Evolutionary conservation across 23 red algal genomes (phyloP).

Genomic region (Chondrus crispus): DNA sequence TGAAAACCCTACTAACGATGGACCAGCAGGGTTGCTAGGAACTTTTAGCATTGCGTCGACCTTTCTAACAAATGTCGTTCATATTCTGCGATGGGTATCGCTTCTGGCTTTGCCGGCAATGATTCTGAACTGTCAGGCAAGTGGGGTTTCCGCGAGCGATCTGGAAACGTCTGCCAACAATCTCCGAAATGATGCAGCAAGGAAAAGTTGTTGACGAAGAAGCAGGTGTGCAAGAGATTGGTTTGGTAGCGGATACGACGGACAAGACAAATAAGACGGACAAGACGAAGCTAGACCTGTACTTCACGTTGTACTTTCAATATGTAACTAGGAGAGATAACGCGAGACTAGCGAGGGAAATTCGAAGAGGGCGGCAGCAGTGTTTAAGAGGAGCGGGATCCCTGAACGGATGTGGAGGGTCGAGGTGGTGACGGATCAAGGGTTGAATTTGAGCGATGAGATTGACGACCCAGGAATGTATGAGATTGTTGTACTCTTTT

Average conservation of each 20-base stretch:
- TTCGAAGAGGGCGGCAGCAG: conserved; percentile 8
- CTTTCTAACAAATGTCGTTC: not conserved
- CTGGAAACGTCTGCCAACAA: conserved; percentile 23
- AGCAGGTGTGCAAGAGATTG: no score
- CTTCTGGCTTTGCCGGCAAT: conserved; percentile 60
- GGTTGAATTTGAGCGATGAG: conserved; percentile 3
- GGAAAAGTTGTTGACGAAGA: no score
- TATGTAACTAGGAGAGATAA: conserved; percentile 72
- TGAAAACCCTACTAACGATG: not conserved
- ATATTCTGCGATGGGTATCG: conserved; percentile 17
- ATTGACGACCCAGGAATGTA: not conserved
- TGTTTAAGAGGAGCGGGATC: conserved; percentile 24
- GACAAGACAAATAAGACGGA: no score
- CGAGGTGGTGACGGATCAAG: conserved; percentile 69
- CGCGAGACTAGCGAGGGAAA: conserved; percentile 30
- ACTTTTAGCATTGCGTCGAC: conserved; percentile 1
- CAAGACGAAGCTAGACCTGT: not conserved
- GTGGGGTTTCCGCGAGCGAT: conserved; percentile 27
- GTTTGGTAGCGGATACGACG: no score
- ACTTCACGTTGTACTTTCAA: conserved; percentile 44
- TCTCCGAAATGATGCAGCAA: not conserved
- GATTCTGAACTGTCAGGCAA: conserved; percentile 48
- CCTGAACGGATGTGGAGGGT: conserved; percentile 33
- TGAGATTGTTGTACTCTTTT: conserved; percentile 52
- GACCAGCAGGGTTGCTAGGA: not conserved